Conservation (phyloP, 2,329 filamentous ascomycete genomes). For the Arthroderma uncinatum region DNA sequence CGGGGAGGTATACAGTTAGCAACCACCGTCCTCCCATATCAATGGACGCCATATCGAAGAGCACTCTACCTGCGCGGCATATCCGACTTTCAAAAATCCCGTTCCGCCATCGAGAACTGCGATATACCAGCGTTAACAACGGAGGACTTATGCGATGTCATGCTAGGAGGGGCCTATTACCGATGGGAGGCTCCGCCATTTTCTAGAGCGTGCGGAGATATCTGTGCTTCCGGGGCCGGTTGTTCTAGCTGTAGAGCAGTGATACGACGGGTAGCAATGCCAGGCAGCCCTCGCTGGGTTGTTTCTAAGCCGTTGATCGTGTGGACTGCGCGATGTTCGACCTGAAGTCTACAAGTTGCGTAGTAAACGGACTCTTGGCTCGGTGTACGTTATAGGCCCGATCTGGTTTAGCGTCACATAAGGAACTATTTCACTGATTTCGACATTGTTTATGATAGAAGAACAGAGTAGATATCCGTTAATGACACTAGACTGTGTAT, state of each 20-base stretch:
- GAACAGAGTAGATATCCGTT: not conserved
- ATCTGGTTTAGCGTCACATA: not conserved
- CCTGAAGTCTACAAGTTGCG: not conserved
- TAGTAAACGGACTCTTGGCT: too few species aligned
- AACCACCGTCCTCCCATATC: not conserved
- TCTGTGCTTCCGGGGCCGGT: not conserved
- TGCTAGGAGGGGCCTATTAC: conserved; percentile 24
- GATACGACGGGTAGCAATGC: not conserved
- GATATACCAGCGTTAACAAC: conserved; percentile 21
- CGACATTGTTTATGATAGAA: too few species aligned
- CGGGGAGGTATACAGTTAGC: conserved; percentile 12
- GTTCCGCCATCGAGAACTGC: conserved; percentile 98
- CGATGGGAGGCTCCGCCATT: conserved; percentile 42
- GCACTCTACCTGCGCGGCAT: conserved; percentile 64
- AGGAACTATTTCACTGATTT: too few species aligned
- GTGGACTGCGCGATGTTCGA: not conserved
- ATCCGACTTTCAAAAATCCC: conserved; percentile 98
- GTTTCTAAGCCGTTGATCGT: not conserved
- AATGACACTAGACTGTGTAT: not conserved
- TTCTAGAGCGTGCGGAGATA: not conserved
- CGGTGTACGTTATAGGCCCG: not conserved
- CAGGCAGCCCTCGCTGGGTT: not conserved
- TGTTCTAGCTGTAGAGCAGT: not conserved
- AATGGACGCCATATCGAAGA: not conserved
- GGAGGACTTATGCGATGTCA: conserved; percentile 9